Evolutionary conservation across 176 grass and related monocot species (phyloP).

Genomic region (Secale cereale): DNA sequence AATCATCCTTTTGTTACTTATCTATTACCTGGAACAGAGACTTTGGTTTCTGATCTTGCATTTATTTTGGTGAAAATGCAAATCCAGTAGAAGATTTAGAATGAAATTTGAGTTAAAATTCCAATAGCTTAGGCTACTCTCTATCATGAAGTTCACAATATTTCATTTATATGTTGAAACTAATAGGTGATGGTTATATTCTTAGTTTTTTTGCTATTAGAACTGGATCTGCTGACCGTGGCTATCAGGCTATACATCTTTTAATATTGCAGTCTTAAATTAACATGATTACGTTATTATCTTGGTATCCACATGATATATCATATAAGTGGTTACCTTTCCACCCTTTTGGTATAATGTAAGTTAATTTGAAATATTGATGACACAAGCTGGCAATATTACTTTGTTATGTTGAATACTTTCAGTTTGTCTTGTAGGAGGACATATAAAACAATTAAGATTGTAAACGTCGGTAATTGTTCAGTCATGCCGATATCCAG

Average conservation of each 20-base stretch:
- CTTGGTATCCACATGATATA: slow-evolving; percentile 28
- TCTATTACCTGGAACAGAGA: background rate
- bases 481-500: slow-evolving; percentile 54
- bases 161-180: slow-evolving; percentile 15
- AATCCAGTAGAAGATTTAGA: background rate
- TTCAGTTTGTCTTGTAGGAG: slow-evolving; percentile 29
- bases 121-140: too few relatives aligned
- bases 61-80: background rate
- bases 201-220: slow-evolving; percentile 14
- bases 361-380: slow-evolving; percentile 1
- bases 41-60: background rate
- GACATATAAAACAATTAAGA: slow-evolving; percentile 15
- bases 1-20: background rate
- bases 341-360: background rate
- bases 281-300: background rate
- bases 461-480: slow-evolving; percentile 15
- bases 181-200: background rate
- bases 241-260: slow-evolving; percentile 7
- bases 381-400: slow-evolving; percentile 1
- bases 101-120: background rate
- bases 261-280: slow-evolving; percentile 6
- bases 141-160: background rate
- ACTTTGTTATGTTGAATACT: slow-evolving; percentile 24
- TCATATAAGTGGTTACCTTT: background rate
- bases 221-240: background rate